Base-by-base conservation (phyloP, 2,329 filamentous ascomycete species). In the Westerdykella ornata region DNA sequence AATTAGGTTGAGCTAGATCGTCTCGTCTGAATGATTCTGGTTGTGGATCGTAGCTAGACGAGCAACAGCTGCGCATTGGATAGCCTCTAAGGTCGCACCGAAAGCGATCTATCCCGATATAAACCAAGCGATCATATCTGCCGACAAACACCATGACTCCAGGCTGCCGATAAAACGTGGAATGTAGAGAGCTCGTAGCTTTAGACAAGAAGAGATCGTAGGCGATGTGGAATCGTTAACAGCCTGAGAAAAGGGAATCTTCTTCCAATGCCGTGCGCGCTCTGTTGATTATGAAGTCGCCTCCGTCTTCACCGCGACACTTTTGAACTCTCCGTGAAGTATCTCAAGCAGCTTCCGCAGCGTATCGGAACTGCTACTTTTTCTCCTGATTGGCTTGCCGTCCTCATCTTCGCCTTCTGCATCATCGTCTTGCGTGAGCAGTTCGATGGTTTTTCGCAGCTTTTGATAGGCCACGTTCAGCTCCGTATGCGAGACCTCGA, bases 401-500 rank as follows among this genome's bases (percentile, higher is more conserved):
- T 59, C 54, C 3, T 56, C 54, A 6, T 57, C 53, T 35, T 61
- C 60, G 14, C 51, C 52, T 14, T 59, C 59, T n/a, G 52, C 56
- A 35, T 53, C 59, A 30, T 63, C 57, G 34, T 64, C 58, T 36
- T 61, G 52, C 3, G 57, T 65, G 15, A 67, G 54, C 9, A 67
- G 52, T 43, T 65, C 63, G 36, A 66, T 62, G 7, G 60, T 66
- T 47, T 59, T 64, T n/a, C 60, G 56, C 6, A 68, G 58, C 51
- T 67, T 68, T 14, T 68, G 63, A 45, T 68, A 68, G 28, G 63
- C 60, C 11, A 52, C 53, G 30, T 54, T 62, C 17, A 68, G 62
- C 38, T 68, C 63, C 0, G 52, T 62, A 54, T 80, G 79, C 4
- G 76, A 76, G 38, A 72, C 68, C 46, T 72, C 71, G 39, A 82